Conservation (phyloP, 768 basidiomycete genomes). For the Trichaptum fuscoviolaceum region DNA sequence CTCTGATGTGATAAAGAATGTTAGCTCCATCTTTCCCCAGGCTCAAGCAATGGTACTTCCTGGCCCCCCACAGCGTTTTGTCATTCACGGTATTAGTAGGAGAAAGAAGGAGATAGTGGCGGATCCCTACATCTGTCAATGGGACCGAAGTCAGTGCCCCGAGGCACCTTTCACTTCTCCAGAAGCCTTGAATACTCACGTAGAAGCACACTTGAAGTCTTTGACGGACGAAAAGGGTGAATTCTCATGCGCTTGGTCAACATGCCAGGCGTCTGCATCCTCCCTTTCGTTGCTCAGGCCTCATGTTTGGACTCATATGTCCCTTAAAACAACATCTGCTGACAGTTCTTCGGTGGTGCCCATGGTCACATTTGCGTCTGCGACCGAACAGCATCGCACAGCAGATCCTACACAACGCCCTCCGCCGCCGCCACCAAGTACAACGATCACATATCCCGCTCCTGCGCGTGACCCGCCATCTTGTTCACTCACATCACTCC, state of each 20-base stretch:
- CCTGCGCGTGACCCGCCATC: constrained; percentile 64
- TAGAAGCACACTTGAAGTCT: constrained; percentile 51
- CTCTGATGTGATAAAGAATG: constrained; percentile 92
- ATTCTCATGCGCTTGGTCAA: constrained; percentile 64
- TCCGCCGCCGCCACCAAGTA: constrained; percentile 65
- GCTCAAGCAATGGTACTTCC: constrained; percentile 84
- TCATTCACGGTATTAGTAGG: constrained; percentile 82
- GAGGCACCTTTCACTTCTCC: constrained; percentile 43
- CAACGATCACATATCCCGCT: constrained; percentile 51
- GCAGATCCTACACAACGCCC: constrained; percentile 61
- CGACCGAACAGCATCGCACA: constrained; percentile 49
- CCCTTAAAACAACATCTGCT: constrained; percentile 46
- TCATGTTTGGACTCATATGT: constrained; percentile 76
- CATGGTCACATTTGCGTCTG: constrained; percentile 60
- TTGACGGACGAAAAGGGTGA: constrained; percentile 34
- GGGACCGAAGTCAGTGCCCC: constrained; percentile 60
- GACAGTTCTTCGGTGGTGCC: constrained; percentile 71
- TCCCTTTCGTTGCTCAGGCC: constrained; percentile 49
- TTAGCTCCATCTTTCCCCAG: constrained; percentile 77
- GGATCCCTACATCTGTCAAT: constrained; percentile 71
- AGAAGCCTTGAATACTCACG: constrained; percentile 69
- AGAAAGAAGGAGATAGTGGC: constrained; percentile 50
- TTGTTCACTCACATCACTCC: constrained; percentile 71
- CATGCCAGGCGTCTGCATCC: constrained; percentile 46
- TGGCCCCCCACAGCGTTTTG: constrained; percentile 68